These are phyloP conservation scores for Entelexis paramagnoliae DNA, from an alignment of 1,139 yeast species.

Conservation along the genomic window DNA sequence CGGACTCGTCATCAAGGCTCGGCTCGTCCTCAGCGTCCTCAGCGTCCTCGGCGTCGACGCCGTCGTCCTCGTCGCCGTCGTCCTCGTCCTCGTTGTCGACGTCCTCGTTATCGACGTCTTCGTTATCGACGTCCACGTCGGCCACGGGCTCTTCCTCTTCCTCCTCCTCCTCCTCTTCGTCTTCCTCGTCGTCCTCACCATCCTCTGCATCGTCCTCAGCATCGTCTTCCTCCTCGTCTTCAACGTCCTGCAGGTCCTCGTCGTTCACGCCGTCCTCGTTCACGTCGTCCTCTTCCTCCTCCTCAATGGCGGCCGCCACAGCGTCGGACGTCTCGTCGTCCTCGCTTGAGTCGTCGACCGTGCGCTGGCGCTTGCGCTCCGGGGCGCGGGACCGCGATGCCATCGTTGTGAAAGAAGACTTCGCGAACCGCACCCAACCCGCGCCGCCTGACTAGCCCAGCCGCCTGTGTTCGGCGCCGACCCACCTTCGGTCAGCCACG, in stretches of 20 bases:
- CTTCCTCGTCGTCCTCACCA: slow-evolving; percentile 25
- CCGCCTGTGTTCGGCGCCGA: too few species aligned
- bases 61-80: slow-evolving; percentile 22
- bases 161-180: slow-evolving; percentile 20
- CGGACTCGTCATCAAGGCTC: slow-evolving; percentile 22
- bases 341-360: slow-evolving; percentile 16
- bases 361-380: slow-evolving; percentile 9
- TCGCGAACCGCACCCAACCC: too few species aligned
- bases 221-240: slow-evolving; percentile 24
- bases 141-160: too few species aligned
- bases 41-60: slow-evolving; percentile 17
- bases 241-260: slow-evolving; percentile 20
- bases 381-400: neutral
- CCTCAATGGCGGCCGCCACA: neutral
- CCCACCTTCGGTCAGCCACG: too few species aligned
- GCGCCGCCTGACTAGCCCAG: too few species aligned
- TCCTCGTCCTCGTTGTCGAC: slow-evolving; percentile 20
- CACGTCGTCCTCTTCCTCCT: slow-evolving; percentile 8
- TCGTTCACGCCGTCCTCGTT: slow-evolving; percentile 9
- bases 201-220: slow-evolving; percentile 24
- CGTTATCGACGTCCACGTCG: slow-evolving; percentile 23
- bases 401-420: neutral
- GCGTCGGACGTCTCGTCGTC: neutral
- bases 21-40: slow-evolving; percentile 24
- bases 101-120: slow-evolving; percentile 19